Percentiles rank a stretch among this genome's conserved stretches.
Conservation (phyloP, 106 monocot species). For the Dactylorhiza incarnata region DNA sequence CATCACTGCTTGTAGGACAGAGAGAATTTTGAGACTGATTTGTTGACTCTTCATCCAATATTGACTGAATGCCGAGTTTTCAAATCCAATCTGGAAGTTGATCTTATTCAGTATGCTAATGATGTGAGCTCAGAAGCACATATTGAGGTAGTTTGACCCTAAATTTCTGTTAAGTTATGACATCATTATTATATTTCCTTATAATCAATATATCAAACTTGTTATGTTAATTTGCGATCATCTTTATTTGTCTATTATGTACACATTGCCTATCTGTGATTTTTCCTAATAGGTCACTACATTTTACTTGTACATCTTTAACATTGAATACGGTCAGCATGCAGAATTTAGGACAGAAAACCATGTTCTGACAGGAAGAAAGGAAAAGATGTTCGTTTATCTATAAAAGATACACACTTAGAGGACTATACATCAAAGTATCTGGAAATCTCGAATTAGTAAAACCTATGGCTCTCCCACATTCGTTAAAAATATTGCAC, state of each 20-base stretch:
- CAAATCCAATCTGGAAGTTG: slow-evolving; percentile 83
- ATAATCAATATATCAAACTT: not conserved
- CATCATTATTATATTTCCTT: not conserved
- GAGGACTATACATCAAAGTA: not conserved
- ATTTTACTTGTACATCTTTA: not conserved
- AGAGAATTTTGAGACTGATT: slow-evolving; percentile 76
- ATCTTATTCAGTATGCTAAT: slow-evolving; percentile 91
- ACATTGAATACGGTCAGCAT: not conserved
- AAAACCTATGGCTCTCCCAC: not conserved
- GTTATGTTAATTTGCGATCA: not conserved
- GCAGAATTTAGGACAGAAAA: not conserved
- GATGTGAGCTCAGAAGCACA: slow-evolving; percentile 96
- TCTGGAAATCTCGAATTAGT: not conserved
- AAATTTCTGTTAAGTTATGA: not conserved
- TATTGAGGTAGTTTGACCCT: slow-evolving; percentile 55
- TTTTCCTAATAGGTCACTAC: not conserved
- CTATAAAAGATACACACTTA: not conserved
- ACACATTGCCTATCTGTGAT: not conserved
- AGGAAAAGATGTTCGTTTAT: not conserved
- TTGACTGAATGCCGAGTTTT: slow-evolving; percentile 81
- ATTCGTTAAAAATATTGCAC: not conserved
- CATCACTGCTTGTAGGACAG: slow-evolving; percentile 38
- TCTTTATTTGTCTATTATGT: not conserved
- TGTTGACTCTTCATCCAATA: slow-evolving; percentile 74
- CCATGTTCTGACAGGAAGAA: not conserved